Evolutionary conservation across 2,329 filamentous ascomycete species (phyloP).

Genomic region (Xylariaceae sp.): DNA sequence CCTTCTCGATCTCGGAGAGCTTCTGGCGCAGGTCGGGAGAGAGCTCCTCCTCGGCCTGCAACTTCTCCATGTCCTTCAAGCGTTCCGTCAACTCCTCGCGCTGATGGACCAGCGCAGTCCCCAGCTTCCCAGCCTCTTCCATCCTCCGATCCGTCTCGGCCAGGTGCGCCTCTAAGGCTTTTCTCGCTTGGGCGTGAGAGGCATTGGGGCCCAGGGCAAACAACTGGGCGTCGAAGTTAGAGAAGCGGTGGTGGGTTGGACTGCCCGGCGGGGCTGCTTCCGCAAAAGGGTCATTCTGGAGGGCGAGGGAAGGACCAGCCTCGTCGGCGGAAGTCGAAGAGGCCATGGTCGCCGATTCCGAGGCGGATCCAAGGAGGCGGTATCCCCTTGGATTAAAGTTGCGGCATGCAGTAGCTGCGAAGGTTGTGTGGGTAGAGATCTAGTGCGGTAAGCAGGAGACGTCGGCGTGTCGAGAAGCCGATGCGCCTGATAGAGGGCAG

Average conservation of each 20-base stretch:
- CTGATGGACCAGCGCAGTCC: conserved; percentile 80
- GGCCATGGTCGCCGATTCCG: conserved; percentile 28
- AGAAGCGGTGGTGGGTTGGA: conserved; percentile 60
- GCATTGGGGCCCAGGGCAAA: conserved; percentile 69
- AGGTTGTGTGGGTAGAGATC: too few relatives aligned
- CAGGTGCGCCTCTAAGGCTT: conserved; percentile 83
- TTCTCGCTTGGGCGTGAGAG: conserved; percentile 80
- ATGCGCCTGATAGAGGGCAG: too few relatives aligned
- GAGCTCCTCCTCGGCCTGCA: conserved; percentile 69
- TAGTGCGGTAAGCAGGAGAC: neutral
- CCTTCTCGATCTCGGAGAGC: conserved; percentile 80
- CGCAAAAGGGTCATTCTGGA: conserved; percentile 52
- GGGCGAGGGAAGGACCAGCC: too few relatives aligned
- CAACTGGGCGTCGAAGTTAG: conserved; percentile 71
- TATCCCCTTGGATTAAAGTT: conserved; percentile 20
- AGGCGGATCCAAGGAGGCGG: conserved; percentile 18
- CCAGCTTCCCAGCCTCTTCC: conserved; percentile 78
- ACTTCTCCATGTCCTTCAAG: conserved; percentile 74
- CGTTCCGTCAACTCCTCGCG: conserved; percentile 75
- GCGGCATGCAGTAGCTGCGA: conserved; percentile 20
- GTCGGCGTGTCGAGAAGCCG: too few relatives aligned
- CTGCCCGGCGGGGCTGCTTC: conserved; percentile 32
- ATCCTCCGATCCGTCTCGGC: conserved; percentile 87
- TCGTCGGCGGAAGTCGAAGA: conserved; percentile 35
- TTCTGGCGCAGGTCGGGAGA: conserved; percentile 75